These are phyloP conservation scores for Fistulina hepatica DNA, from an alignment of 1,284 basidiomycete species.

Conservation along the genomic window DNA sequence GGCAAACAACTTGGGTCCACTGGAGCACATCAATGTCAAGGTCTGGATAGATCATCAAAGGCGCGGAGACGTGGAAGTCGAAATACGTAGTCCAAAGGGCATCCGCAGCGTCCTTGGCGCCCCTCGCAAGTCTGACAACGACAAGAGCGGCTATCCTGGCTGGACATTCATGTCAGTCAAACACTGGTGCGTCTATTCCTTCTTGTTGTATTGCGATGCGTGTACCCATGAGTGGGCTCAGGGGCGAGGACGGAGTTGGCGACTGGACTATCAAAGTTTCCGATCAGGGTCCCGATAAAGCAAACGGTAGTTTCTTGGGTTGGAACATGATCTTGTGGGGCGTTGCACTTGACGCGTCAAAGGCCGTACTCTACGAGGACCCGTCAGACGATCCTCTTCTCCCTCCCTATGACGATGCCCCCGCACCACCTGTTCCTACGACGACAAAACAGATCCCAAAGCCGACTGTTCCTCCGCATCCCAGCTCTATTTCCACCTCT, in stretches of 20 bases:
- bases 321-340: constrained; percentile 97
- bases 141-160: constrained; percentile 68
- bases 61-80: constrained; percentile 90
- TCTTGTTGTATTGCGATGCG: background rate
- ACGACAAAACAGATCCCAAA: constrained; percentile 62
- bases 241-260: constrained; percentile 91
- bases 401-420: constrained; percentile 34
- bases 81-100: constrained; percentile 78
- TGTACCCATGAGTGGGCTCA: constrained; percentile 25
- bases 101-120: constrained; percentile 80
- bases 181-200: constrained; percentile 66
- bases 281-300: constrained; percentile 53
- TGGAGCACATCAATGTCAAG: constrained; percentile 90
- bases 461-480: constrained; percentile 76
- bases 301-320: constrained; percentile 74
- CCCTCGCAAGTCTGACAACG: constrained; percentile 60
- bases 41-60: constrained; percentile 87
- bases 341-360: constrained; percentile 64
- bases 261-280: constrained; percentile 84
- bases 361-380: constrained; percentile 57
- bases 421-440: constrained; percentile 27
- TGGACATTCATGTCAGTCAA: constrained; percentile 99
- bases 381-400: constrained; percentile 45
- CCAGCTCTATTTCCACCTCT: constrained; percentile 40
- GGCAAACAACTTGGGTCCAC: constrained; percentile 69